phyloP scores from a whole-genome alignment of 805 yeast species.

The Barnettozyma vustinii region DNA sequence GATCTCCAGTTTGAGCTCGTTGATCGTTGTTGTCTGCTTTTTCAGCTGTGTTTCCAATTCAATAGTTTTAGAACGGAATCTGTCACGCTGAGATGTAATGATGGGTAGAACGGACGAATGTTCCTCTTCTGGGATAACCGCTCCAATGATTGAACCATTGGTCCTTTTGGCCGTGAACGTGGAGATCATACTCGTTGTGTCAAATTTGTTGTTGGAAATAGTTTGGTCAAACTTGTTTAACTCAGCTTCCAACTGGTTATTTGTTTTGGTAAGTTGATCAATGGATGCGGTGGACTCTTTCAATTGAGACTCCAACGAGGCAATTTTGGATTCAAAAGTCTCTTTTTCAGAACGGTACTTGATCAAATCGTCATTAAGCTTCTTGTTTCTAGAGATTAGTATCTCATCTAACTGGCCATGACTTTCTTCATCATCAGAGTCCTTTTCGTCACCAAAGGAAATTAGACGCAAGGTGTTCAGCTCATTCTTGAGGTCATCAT shows the following conservation, averaged over 20 bases:
- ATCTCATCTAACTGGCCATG: constrained; percentile 44
- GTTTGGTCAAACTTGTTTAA: constrained; percentile 46
- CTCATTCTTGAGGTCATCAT: constrained; percentile 77
- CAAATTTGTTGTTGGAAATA: constrained; percentile 30
- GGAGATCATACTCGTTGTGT: constrained; percentile 52
- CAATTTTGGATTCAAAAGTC: constrained; percentile 36
- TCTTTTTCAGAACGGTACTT: constrained; percentile 56
- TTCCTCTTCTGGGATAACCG: constrained; percentile 28
- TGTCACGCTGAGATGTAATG: constrained; percentile 89
- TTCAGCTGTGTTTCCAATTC: constrained; percentile 82
- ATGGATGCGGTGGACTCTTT: constrained; percentile 33
- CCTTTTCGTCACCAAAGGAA: constrained; percentile 65
- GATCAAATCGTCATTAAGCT: constrained; percentile 64
- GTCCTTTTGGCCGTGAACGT: constrained; percentile 29
- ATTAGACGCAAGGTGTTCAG: constrained; percentile 65
- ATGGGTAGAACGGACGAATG: constrained; percentile 63
- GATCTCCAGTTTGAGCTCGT: constrained; percentile 61
- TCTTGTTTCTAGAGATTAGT: constrained; percentile 64
- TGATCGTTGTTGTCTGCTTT: constrained; percentile 45
- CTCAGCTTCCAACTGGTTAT: constrained; percentile 69
- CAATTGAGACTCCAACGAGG: constrained; percentile 35
- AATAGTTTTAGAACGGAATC: constrained; percentile 77
- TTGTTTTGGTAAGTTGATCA: constrained; percentile 38
- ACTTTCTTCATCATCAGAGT: constrained; percentile 24
- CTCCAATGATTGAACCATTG: constrained; percentile 40